Conservation (phyloP, 2,329 filamentous ascomycete genomes). For the Paracoccidioides brasiliensis region DNA sequence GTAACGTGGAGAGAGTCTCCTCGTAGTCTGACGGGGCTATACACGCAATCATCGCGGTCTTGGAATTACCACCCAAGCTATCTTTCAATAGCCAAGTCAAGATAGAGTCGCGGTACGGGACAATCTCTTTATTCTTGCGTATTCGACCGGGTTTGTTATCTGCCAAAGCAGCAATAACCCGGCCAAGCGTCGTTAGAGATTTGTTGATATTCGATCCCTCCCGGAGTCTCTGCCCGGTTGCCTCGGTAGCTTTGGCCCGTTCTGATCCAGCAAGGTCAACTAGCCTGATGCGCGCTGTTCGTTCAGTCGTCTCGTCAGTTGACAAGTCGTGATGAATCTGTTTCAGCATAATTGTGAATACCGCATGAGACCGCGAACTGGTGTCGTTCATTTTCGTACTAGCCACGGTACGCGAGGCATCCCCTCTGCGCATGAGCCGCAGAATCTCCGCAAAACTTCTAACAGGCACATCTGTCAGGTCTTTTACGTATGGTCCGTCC, state of each 20-base stretch:
- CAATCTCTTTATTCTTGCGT: conserved; percentile 56
- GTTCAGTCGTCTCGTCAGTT: conserved; percentile 94
- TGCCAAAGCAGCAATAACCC: conserved; percentile 85
- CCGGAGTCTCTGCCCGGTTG: conserved; percentile 75
- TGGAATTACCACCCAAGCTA: conserved; percentile 88
- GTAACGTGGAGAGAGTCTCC: conserved; percentile 86
- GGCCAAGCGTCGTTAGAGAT: conserved; percentile 85
- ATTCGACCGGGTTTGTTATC: conserved; percentile 51
- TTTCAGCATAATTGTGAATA: conserved; percentile 96
- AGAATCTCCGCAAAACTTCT: conserved; percentile 77
- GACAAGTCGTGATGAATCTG: conserved; percentile 96
- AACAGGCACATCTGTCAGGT: conserved; percentile 84
- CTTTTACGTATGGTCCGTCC: conserved; percentile 93
- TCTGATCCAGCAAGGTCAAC: conserved; percentile 94
- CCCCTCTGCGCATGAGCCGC: conserved; percentile 79
- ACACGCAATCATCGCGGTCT: conserved; percentile 98
- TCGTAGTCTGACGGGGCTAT: conserved; percentile 94
- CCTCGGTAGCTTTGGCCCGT: conserved; percentile 87
- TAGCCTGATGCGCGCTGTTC: conserved; percentile 81
- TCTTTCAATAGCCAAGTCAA: conserved; percentile 85
- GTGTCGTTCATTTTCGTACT: conserved; percentile 99
- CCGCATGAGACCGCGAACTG: conserved; percentile 86
- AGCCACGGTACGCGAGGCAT: conserved; percentile 74
- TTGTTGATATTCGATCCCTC: conserved; percentile 99
- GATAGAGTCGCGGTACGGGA: conserved; percentile 86